Evolutionary conservation across 1,139 yeast genomes (phyloP).

Genomic region (Yamadazyma spencermartinsiae): DNA sequence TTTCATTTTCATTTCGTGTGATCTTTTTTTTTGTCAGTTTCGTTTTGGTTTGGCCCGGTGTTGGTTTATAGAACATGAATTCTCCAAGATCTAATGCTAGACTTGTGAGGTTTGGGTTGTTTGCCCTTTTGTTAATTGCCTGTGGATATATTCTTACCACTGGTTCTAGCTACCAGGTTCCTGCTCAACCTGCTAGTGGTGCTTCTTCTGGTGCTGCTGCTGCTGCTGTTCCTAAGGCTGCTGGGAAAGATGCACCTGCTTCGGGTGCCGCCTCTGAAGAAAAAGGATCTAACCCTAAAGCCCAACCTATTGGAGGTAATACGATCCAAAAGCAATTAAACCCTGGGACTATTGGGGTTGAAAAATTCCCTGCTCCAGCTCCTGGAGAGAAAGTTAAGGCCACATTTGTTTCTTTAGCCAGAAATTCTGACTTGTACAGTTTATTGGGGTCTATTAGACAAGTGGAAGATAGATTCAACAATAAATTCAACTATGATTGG

Average conservation of each 20-base stretch:
- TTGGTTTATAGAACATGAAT: too few species aligned
- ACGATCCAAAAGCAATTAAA: slow-evolving; percentile 1
- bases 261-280: slow-evolving; percentile 7
- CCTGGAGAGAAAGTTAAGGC: slow-evolving; percentile 37
- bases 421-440: slow-evolving; percentile 39
- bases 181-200: slow-evolving; percentile 10
- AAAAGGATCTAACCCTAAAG: too few species aligned
- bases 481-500: slow-evolving; percentile 46
- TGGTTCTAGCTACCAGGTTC: slow-evolving; percentile 44
- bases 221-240: slow-evolving; percentile 7
- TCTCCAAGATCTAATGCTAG: slow-evolving; percentile 62
- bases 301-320: slow-evolving; percentile 11
- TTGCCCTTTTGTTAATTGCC: slow-evolving; percentile 55
- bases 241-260: slow-evolving; percentile 4
- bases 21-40: too few species aligned
- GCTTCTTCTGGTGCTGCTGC: slow-evolving; percentile 6
- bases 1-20: too few species aligned
- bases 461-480: slow-evolving; percentile 47
- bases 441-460: slow-evolving; percentile 43
- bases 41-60: too few species aligned
- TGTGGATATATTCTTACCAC: slow-evolving; percentile 63
- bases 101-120: slow-evolving; percentile 57
- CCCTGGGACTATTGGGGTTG: slow-evolving; percentile 17
- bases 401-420: slow-evolving; percentile 46
- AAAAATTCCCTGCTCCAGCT: slow-evolving; percentile 13